A percentile compares a stretch with the other conserved stretches of the same genome.
phyloP scores from a whole-genome alignment of 73 alveolate genomes.

The Breviolum minutum region DNA sequence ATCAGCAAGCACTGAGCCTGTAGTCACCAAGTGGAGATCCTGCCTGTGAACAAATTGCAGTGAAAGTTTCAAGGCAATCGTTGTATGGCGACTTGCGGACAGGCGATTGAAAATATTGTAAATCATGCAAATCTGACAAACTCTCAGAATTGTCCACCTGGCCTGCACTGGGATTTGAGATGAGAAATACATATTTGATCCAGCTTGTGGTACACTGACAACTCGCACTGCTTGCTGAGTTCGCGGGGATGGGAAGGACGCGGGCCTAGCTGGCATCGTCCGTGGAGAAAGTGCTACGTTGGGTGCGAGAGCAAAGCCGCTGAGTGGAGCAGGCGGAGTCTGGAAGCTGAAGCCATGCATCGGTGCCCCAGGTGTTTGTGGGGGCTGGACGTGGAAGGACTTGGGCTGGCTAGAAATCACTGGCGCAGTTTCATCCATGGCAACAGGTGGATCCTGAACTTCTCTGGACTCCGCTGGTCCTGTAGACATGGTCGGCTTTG shows the following conservation, averaged over 20 bases:
- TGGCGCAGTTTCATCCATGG: neutral
- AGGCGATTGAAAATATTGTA: no score
- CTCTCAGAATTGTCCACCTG: neutral
- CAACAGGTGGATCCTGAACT: conserved; percentile 38
- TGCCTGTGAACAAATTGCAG: neutral
- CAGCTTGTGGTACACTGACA: neutral
- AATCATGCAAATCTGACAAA: no score
- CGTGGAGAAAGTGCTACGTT: neutral
- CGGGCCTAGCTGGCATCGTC: conserved; percentile 1
- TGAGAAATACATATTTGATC: neutral
- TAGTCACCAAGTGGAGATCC: conserved; percentile 18
- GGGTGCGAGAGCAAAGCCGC: neutral
- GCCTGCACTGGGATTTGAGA: neutral
- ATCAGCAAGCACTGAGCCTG: neutral
- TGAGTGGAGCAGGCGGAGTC: conserved; percentile 4
- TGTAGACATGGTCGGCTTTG: neutral
- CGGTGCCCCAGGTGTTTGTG: neutral
- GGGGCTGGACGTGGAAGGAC: neutral
- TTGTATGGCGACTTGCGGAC: no score
- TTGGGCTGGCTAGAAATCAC: neutral
- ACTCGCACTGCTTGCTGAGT: conserved; percentile 18
- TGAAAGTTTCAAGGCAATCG: neutral
- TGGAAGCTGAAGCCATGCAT: neutral
- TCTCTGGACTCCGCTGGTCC: neutral
- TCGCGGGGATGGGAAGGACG: conserved; percentile 24